These are phyloP conservation scores for Pleodorina starrii DNA, from an alignment of 139 green algal genomes.

Conservation along the genomic window DNA sequence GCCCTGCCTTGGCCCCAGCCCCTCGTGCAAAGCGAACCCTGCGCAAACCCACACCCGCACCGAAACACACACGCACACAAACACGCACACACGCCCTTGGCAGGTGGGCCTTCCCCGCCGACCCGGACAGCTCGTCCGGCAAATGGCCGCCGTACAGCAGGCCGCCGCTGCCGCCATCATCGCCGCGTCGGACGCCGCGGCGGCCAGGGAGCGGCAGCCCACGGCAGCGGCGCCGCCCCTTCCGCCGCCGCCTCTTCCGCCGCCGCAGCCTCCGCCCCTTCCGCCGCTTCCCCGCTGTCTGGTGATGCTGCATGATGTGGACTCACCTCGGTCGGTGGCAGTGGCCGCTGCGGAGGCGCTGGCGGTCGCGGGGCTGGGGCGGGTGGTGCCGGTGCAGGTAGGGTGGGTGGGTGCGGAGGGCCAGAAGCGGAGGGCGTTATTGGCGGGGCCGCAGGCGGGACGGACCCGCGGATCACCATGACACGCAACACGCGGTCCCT, in stretches of 20 bases:
- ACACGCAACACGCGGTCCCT: too few relatives aligned
- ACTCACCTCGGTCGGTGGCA: neutral
- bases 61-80: too few relatives aligned
- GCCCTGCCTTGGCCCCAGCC: too few relatives aligned
- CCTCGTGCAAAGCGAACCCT: too few relatives aligned
- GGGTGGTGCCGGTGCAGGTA: neutral
- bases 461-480: too few relatives aligned
- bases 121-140: neutral
- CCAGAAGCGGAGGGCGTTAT: neutral
- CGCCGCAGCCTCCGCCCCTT: neutral
- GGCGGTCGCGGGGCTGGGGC: slow-evolving; percentile 1
- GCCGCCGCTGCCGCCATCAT: neutral
- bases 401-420: neutral
- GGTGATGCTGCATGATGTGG: slow-evolving; percentile 1
- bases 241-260: neutral
- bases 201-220: neutral
- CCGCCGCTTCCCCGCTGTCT: neutral
- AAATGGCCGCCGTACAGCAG: slow-evolving; percentile 12
- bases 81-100: too few relatives aligned
- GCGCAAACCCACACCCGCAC: too few relatives aligned
- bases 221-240: neutral
- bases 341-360: neutral
- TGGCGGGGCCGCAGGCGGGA: too few relatives aligned
- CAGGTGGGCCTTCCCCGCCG: slow-evolving; percentile 18
- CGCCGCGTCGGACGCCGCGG: neutral